These are phyloP conservation scores for Fraxinus latifolia DNA, from an alignment of 305 asterid species.

Conservation along the genomic window DNA sequence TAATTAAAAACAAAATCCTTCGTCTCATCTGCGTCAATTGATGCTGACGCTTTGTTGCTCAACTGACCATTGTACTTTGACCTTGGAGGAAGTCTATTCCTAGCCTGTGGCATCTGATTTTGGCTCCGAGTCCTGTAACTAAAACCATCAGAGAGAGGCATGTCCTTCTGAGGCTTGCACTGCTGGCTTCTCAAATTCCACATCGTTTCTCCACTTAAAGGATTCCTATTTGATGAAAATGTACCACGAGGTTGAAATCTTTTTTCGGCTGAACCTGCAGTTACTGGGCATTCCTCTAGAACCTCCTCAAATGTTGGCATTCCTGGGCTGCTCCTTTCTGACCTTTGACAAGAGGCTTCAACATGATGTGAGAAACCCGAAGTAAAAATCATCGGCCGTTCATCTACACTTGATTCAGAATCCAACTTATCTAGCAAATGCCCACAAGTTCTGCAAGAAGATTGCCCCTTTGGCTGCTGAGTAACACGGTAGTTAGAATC, in stretches of 20 bases:
- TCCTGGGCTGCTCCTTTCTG: constrained; percentile 34
- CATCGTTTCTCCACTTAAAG: constrained; percentile 33
- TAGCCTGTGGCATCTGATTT: constrained; percentile 35
- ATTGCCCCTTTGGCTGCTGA: constrained; percentile 29
- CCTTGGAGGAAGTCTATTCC: constrained; percentile 39
- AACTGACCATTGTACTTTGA: constrained; percentile 34
- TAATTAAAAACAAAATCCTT: constrained; percentile 33
- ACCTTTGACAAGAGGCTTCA: constrained; percentile 36
- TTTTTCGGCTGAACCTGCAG: constrained; percentile 21
- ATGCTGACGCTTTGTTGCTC: constrained; percentile 27
- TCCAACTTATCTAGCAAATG: constrained; percentile 33
- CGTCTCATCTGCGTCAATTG: constrained; percentile 29
- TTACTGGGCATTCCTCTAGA: constrained; percentile 22
- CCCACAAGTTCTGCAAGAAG: constrained; percentile 65
- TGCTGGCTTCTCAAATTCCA: constrained; percentile 34
- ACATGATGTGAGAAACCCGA: constrained; percentile 31
- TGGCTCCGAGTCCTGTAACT: constrained; percentile 34
- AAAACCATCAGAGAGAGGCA: constrained; percentile 28
- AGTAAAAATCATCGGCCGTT: constrained; percentile 27
- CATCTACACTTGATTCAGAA: constrained; percentile 22
- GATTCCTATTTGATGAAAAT: constrained; percentile 28
- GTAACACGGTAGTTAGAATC: constrained; percentile 26
- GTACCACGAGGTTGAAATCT: constrained; percentile 26
- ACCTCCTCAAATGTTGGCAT: constrained; percentile 32
- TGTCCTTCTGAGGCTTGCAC: constrained; percentile 30